Evolutionary conservation across 495 filamentous ascomycete species (phyloP), one percentile per base, ranked within the genome.

Genomic region (Neurospora sp.): DNA sequence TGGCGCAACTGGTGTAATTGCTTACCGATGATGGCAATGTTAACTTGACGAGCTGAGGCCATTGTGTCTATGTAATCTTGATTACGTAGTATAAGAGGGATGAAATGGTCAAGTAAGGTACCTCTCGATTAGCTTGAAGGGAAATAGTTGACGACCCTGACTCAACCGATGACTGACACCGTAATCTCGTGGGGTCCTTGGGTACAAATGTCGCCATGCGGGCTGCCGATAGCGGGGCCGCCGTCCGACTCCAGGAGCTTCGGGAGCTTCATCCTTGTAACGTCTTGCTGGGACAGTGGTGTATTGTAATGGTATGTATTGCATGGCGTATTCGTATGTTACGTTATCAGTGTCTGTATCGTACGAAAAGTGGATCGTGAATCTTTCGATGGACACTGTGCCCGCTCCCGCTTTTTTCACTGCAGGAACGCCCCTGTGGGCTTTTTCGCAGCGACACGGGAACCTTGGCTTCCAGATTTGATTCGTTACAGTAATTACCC

Each of bases 1-100:
- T 23, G 46, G 20, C n/a, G 46, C 48, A 31, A 62, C 31, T 31
- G 48, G 48, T 31, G 48, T 16, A 16, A 62, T 16, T 72, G 18
- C 75, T 39, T 76, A 81, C 79, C 79, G 37, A 81, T 81, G 71
- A 81, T 75, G 71, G 79, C 79, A 74, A 81, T 79, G 75, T 79
- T 77, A 10, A 81, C 74, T 44, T 81, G 79, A 31, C 75, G 71
- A 31, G 74, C 75, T 5, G 79, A 66, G 73, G 77, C 74, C 79
- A 81, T 81, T 72, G 40, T 77, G n/a, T 54, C 37, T 74, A 23
- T 54, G 42, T 12, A 66, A 42, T 71, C 20, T n/a, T 20, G 27
- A 69, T 35, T 39, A 62, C 44, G 35, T 35, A 48, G 41, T 69
- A 38, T 38, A 39, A 37, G 44, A 70, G 20, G 48, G 48, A 69